These are phyloP conservation scores for Alternaria alternata DNA, from an alignment of 2,329 filamentous ascomycete species.

Conservation along the genomic window DNA sequence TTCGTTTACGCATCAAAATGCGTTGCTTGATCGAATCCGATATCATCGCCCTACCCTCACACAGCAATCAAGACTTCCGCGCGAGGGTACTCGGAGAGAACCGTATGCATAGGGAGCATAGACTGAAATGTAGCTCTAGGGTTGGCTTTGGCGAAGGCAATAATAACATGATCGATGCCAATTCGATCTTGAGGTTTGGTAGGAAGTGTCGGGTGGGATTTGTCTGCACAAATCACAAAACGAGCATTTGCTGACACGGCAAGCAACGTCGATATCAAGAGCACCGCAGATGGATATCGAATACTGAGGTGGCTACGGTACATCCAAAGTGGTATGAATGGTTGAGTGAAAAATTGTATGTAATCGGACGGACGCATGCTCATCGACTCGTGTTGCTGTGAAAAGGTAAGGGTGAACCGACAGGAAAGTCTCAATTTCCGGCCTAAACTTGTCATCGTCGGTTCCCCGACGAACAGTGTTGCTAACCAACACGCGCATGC, in stretches of 20 bases:
- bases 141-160: constrained; percentile 51
- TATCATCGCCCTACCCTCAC: constrained; percentile 76
- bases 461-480: too few species aligned
- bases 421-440: constrained; percentile 8
- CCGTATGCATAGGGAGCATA: constrained; percentile 60
- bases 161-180: constrained; percentile 46
- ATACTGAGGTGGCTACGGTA: too few species aligned
- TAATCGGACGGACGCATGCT: too few species aligned
- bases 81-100: constrained; percentile 62
- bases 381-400: too few species aligned
- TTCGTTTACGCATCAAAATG: constrained; percentile 53
- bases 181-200: constrained; percentile 37
- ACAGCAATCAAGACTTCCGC: constrained; percentile 75
- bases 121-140: constrained; percentile 58
- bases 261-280: constrained; percentile 15
- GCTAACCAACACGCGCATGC: background rate
- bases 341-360: too few species aligned
- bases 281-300: too few species aligned
- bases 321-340: too few species aligned
- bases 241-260: constrained; percentile 29
- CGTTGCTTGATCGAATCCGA: constrained; percentile 68
- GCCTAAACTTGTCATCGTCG: too few species aligned
- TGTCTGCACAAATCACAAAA: constrained; percentile 45
- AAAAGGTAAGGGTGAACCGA: constrained; percentile 20
- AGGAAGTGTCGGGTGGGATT: constrained; percentile 47